Evolutionary conservation across 2,329 filamentous ascomycete genomes (phyloP).

Genomic region (Arthroderma sp.): DNA sequence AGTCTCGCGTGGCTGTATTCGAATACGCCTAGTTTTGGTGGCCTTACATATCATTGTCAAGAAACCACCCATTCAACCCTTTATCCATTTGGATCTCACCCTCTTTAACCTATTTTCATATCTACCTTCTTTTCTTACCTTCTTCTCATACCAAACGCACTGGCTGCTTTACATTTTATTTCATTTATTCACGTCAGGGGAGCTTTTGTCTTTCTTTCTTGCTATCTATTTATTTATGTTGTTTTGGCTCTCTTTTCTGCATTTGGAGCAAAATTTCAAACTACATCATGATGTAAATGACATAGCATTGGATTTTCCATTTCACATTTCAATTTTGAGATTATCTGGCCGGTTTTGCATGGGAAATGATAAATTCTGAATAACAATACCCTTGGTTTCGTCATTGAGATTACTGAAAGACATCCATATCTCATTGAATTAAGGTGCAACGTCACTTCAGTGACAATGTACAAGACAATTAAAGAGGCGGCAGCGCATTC

Average conservation of each 20-base stretch:
- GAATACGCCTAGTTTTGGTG: constrained; percentile 8
- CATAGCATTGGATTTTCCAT: too few species aligned
- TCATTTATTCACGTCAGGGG: neutral
- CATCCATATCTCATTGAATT: too few species aligned
- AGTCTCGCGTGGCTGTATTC: constrained; percentile 10
- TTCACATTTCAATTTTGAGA: too few species aligned
- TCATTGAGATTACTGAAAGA: too few species aligned
- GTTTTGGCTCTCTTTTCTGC: neutral
- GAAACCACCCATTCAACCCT: too few species aligned
- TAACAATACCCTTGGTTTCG: too few species aligned
- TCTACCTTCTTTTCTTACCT: neutral
- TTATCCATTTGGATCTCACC: neutral
- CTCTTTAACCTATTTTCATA: neutral
- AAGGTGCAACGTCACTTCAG: too few species aligned
- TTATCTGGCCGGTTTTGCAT: too few species aligned
- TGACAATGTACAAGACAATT: too few species aligned
- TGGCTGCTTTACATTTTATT: neutral
- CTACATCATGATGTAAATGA: too few species aligned
- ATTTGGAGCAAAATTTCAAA: neutral
- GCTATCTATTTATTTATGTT: neutral
- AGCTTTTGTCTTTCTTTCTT: neutral
- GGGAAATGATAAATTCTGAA: too few species aligned
- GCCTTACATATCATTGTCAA: neutral
- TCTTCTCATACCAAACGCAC: neutral
- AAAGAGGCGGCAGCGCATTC: too few species aligned